phyloP scores from a whole-genome alignment of 192 early-diverging fungal species.

The Physocladia obscura region DNA sequence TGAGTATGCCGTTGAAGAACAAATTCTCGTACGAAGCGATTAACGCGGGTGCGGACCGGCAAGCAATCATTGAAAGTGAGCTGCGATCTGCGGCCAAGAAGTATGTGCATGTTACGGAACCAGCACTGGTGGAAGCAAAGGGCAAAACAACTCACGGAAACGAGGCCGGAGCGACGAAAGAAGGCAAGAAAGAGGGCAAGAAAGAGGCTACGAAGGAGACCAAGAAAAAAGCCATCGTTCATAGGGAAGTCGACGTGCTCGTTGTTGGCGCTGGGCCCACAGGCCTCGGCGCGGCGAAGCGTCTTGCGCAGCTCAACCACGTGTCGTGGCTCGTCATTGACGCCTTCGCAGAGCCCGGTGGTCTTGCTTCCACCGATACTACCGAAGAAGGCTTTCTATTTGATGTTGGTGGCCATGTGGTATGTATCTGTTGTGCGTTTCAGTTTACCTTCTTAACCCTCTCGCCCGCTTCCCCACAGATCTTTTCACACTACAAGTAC shows the following conservation, averaged over 20 bases:
- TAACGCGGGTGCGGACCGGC: background rate
- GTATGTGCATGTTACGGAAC: background rate
- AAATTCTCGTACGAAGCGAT: background rate
- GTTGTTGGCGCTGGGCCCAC: conserved; percentile 41
- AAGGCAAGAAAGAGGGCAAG: too few relatives aligned
- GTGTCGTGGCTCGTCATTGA: conserved; percentile 32
- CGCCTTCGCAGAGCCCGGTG: conserved; percentile 27
- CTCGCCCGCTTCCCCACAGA: background rate
- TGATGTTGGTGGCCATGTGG: conserved; percentile 39
- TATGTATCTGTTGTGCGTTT: conserved; percentile 5
- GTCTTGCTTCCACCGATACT: conserved; percentile 38
- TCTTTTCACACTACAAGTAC: conserved; percentile 41
- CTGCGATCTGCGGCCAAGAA: background rate
- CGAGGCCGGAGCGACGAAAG: too few relatives aligned
- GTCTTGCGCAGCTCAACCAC: conserved; percentile 27
- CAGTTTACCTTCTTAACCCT: background rate
- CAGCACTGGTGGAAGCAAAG: too few relatives aligned
- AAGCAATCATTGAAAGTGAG: background rate
- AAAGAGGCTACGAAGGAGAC: background rate
- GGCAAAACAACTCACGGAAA: too few relatives aligned
- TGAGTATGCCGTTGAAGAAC: background rate
- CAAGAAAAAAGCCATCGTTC: background rate
- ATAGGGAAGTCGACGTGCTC: conserved; percentile 30
- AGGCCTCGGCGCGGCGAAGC: conserved; percentile 38
- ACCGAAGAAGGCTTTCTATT: conserved; percentile 38